These are phyloP conservation scores for Nevesoporus exiguus DNA, from an alignment of 768 basidiomycete genomes.

Conservation along the genomic window DNA sequence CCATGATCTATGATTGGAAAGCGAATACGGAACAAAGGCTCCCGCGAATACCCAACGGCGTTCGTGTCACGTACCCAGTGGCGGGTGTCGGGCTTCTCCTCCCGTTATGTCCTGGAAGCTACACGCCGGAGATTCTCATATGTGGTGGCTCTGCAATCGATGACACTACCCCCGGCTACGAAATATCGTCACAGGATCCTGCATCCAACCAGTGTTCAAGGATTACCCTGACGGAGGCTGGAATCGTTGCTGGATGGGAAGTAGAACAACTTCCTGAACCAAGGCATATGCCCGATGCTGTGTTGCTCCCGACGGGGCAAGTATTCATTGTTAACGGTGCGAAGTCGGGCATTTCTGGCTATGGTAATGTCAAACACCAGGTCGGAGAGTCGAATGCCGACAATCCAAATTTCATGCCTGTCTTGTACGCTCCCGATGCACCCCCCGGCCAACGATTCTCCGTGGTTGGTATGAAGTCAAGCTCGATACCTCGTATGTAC, in stretches of 20 bases:
- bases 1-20: constrained; percentile 78
- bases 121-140: constrained; percentile 65
- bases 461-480: constrained; percentile 53
- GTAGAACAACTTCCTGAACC: constrained; percentile 72
- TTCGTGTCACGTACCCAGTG: constrained; percentile 84
- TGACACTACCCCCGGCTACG: constrained; percentile 54
- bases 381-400: constrained; percentile 79
- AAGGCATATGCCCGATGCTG: constrained; percentile 77
- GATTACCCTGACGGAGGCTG: constrained; percentile 59
- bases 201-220: constrained; percentile 75
- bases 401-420: constrained; percentile 62
- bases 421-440: constrained; percentile 63
- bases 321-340: constrained; percentile 78
- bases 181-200: constrained; percentile 68
- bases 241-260: constrained; percentile 68
- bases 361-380: constrained; percentile 67
- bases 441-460: constrained; percentile 57
- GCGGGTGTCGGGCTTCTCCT: constrained; percentile 71
- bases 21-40: constrained; percentile 57
- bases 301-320: constrained; percentile 73
- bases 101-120: constrained; percentile 63
- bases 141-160: constrained; percentile 74
- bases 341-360: constrained; percentile 69
- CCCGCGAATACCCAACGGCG: constrained; percentile 69
- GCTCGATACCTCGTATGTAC: constrained; percentile 70